phyloP scores from a whole-genome alignment of 2,329 filamentous ascomycete genomes.

The Magnaporthiopsis rhizophila region DNA sequence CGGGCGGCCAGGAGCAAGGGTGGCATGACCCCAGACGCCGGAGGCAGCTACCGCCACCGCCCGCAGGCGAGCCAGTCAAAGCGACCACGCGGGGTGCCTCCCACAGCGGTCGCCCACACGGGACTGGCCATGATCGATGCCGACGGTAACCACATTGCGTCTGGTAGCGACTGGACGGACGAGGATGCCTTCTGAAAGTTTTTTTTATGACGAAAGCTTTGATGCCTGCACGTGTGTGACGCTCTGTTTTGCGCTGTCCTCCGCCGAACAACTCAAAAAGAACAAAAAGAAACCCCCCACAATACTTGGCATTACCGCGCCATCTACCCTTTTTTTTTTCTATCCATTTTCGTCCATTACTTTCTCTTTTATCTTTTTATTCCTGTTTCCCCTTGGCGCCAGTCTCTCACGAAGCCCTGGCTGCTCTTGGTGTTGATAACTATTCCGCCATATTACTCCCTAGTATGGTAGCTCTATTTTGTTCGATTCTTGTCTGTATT shows the following conservation, averaged over 20 bases:
- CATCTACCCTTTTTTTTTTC: constrained; percentile 11
- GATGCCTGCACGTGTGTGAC: neutral
- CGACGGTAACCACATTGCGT: constrained; percentile 56
- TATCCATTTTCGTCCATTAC: constrained; percentile 12
- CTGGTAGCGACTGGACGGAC: constrained; percentile 60
- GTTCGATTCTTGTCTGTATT: constrained; percentile 4
- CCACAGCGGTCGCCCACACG: constrained; percentile 31
- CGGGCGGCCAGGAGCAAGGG: constrained; percentile 62
- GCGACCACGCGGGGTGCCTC: constrained; percentile 45
- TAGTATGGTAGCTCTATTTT: neutral
- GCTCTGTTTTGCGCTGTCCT: neutral
- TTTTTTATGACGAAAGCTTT: constrained; percentile 14
- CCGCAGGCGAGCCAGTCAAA: constrained; percentile 36
- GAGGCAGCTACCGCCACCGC: constrained; percentile 22
- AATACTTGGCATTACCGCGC: constrained; percentile 1
- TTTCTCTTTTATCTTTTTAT: constrained; percentile 1
- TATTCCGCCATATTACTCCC: neutral
- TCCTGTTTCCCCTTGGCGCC: neutral
- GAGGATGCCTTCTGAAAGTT: constrained; percentile 47
- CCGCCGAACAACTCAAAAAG: neutral
- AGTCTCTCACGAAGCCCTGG: too few species aligned
- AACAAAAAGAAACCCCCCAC: neutral
- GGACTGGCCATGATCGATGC: constrained; percentile 43
- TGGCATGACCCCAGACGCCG: constrained; percentile 39
- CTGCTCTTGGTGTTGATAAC: neutral